Percentiles rank a stretch among this genome's conserved stretches.
phyloP scores from a whole-genome alignment of 306 rosid species.

The Vachellia collinsii region DNA sequence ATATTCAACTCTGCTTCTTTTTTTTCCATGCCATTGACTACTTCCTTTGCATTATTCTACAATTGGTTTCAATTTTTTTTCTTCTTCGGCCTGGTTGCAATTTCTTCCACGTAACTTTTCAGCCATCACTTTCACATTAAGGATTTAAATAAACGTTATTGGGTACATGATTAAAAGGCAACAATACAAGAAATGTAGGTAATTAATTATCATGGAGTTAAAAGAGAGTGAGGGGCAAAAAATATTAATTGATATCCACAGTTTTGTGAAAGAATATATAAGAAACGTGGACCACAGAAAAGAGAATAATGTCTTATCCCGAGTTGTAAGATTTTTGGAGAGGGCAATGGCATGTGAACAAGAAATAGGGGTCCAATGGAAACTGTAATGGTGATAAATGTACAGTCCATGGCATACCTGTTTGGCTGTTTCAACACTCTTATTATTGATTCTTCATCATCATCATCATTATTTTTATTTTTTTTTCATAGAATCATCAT shows the following conservation, averaged over 20 bases:
- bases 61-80: no score
- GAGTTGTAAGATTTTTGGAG: background rate
- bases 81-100: background rate
- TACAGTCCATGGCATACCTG: background rate
- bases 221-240: no score
- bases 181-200: background rate
- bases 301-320: background rate
- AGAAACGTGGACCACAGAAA: background rate
- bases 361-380: background rate
- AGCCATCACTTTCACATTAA: background rate
- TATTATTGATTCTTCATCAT: background rate
- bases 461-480: background rate
- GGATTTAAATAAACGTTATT: background rate
- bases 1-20: background rate
- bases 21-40: background rate
- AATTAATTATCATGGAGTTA: no score
- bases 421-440: background rate
- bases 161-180: background rate
- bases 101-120: background rate
- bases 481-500: background rate
- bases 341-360: conserved; percentile 3
- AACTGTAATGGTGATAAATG: background rate
- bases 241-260: background rate
- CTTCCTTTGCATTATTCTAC: background rate
- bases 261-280: no score